A percentile compares a stretch with the other conserved stretches of the same genome.
phyloP scores from a whole-genome alignment of 1,284 basidiomycete genomes.

The Bondarzewia mesenterica region DNA sequence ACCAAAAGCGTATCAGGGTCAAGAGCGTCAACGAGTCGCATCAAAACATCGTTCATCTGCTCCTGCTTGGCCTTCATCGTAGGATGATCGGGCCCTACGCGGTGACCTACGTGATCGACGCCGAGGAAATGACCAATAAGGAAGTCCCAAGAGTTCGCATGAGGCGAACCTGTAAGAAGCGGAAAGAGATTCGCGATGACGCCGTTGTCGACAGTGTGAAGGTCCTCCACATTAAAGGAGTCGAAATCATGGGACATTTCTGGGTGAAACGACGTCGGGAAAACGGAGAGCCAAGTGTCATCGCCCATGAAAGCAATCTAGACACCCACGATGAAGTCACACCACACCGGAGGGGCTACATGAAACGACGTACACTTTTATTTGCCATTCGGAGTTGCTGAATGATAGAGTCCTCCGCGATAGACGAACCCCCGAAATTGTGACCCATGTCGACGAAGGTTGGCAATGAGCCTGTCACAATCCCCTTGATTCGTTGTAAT shows the following conservation, averaged over 20 bases:
- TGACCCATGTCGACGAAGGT: slow-evolving; percentile 93
- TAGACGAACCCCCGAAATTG: slow-evolving; percentile 84
- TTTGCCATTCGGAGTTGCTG: slow-evolving; percentile 48
- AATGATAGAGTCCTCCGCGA: slow-evolving; percentile 83
- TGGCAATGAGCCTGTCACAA: slow-evolving; percentile 93
- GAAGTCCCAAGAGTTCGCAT: slow-evolving; percentile 66
- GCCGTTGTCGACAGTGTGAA: slow-evolving; percentile 92
- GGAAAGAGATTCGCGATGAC: slow-evolving; percentile 82
- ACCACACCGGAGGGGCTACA: not conserved
- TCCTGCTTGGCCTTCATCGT: slow-evolving; percentile 80
- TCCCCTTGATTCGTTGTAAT: slow-evolving; percentile 89
- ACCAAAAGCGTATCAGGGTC: slow-evolving; percentile 86
- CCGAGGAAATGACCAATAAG: slow-evolving; percentile 95
- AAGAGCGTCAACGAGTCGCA: slow-evolving; percentile 55
- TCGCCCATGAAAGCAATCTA: slow-evolving; percentile 87
- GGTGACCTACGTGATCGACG: slow-evolving; percentile 94
- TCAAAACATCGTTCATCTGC: slow-evolving; percentile 83
- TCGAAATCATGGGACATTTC: slow-evolving; percentile 82
- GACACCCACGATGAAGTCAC: slow-evolving; percentile 3
- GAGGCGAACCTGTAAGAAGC: slow-evolving; percentile 40
- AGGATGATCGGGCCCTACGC: slow-evolving; percentile 84
- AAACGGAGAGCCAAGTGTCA: slow-evolving; percentile 93
- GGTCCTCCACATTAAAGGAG: slow-evolving; percentile 98
- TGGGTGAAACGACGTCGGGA: slow-evolving; percentile 65
- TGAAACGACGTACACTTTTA: slow-evolving; percentile 42